phyloP scores from a whole-genome alignment of 1,284 basidiomycete genomes.

The Stygiomarasmius scandens region DNA sequence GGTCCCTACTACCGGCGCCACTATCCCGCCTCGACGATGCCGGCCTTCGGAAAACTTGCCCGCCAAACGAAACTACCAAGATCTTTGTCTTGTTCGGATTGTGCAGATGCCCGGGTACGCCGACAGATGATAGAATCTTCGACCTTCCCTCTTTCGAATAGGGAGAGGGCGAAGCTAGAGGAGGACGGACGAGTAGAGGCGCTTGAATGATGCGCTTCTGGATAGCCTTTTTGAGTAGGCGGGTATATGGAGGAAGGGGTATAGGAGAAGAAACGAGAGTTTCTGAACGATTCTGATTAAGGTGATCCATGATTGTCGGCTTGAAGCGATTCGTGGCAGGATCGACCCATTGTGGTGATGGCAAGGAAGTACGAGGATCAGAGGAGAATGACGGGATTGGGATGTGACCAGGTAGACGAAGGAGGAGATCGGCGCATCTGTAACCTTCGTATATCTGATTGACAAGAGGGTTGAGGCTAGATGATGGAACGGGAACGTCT shows the following conservation, averaged over 20 bases:
- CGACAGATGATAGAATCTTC: slow-evolving; percentile 55
- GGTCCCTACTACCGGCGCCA: too few species aligned
- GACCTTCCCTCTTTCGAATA: slow-evolving; percentile 58
- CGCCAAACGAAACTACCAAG: slow-evolving; percentile 78
- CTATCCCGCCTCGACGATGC: background rate
- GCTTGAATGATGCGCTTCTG: slow-evolving; percentile 51
- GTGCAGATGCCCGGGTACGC: slow-evolving; percentile 56
- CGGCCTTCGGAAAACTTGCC: slow-evolving; percentile 60
- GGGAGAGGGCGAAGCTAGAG: slow-evolving; percentile 33
- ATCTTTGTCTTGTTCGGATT: slow-evolving; percentile 55
- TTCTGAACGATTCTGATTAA: slow-evolving; percentile 23
- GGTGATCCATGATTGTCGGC: slow-evolving; percentile 28
- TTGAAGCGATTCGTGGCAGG: slow-evolving; percentile 44
- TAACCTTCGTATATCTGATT: slow-evolving; percentile 67
- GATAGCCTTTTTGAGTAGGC: slow-evolving; percentile 24
- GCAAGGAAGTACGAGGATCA: slow-evolving; percentile 47
- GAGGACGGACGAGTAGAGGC: slow-evolving; percentile 69
- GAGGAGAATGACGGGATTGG: slow-evolving; percentile 72
- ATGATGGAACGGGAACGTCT: slow-evolving; percentile 56
- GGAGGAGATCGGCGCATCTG: slow-evolving; percentile 67
- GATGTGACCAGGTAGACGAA: slow-evolving; percentile 72
- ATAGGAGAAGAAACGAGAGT: slow-evolving; percentile 39
- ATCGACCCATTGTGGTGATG: slow-evolving; percentile 68
- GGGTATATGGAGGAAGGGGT: slow-evolving; percentile 33
- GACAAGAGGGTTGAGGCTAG: slow-evolving; percentile 60